phyloP scores from a whole-genome alignment of 805 yeast species.

The Pichia nakasei region DNA sequence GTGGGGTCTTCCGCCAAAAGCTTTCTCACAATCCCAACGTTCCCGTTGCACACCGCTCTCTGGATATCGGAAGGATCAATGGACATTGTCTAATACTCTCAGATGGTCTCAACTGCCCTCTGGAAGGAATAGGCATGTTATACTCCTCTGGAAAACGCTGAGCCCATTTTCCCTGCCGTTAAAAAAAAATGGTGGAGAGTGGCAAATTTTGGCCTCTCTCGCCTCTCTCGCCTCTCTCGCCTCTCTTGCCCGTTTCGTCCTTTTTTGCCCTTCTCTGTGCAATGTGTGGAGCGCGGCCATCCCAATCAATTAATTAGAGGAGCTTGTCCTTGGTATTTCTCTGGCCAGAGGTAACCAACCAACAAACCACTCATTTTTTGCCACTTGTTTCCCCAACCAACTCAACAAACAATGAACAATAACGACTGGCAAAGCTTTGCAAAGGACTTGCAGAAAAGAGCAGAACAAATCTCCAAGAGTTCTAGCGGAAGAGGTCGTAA shows the following conservation, averaged over 20 bases:
- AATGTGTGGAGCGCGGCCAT: too few species aligned
- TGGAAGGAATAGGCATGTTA: too few species aligned
- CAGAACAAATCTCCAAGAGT: slow-evolving; percentile 31
- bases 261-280: slow-evolving; percentile 1
- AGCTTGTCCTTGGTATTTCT: too few species aligned
- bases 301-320: too few species aligned
- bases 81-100: slow-evolving; percentile 6
- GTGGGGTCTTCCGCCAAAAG: slow-evolving; percentile 43
- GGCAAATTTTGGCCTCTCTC: too few species aligned
- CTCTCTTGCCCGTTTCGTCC: not conserved
- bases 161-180: not conserved
- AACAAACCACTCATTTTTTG: not conserved
- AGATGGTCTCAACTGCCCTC: too few species aligned
- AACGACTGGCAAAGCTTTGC: slow-evolving; percentile 47
- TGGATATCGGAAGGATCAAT: slow-evolving; percentile 31
- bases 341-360: too few species aligned
- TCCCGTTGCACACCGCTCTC: slow-evolving; percentile 59
- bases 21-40: slow-evolving; percentile 41
- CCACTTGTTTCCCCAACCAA: not conserved
- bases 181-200: too few species aligned
- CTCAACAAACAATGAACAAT: slow-evolving; percentile 22
- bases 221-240: too few species aligned
- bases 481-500: slow-evolving; percentile 22
- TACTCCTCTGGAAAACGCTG: too few species aligned
- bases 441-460: slow-evolving; percentile 38